A percentile compares a stretch with the other conserved stretches of the same genome.
These are phyloP conservation scores for Colletotrichum sp. DNA, from an alignment of 2,329 filamentous ascomycete species.

Conservation along the genomic window DNA sequence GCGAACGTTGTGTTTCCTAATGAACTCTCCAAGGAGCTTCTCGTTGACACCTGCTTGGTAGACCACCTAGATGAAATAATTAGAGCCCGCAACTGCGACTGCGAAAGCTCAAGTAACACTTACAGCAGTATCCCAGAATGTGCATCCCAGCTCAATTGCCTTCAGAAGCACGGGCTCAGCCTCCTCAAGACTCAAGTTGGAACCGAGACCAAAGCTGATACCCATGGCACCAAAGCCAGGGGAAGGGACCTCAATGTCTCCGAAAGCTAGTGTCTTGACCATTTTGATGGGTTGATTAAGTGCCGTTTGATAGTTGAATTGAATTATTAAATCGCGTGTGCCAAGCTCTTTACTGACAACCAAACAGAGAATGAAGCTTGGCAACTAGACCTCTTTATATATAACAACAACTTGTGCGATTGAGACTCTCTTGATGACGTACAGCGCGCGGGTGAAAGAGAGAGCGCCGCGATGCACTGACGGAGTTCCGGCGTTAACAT, in stretches of 20 bases:
- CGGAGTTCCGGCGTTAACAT: neutral
- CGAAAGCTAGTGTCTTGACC: conserved; percentile 46
- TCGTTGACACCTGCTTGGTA: conserved; percentile 53
- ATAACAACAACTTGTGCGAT: neutral
- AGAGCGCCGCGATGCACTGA: neutral
- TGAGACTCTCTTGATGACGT: neutral
- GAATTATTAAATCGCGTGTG: neutral
- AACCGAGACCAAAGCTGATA: conserved; percentile 46
- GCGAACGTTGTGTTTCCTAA: conserved; percentile 53
- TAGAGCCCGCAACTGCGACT: neutral
- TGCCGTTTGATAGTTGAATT: neutral
- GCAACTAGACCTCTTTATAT: neutral
- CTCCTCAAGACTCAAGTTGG: conserved; percentile 44
- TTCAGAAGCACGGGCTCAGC: conserved; percentile 54
- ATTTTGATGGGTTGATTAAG: conserved; percentile 22
- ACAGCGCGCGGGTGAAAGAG: neutral
- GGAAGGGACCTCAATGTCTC: conserved; percentile 38
- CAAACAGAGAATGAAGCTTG: neutral
- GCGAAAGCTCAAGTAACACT: conserved; percentile 20
- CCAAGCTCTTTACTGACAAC: neutral
- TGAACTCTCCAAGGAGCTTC: conserved; percentile 54
- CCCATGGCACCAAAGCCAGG: conserved; percentile 58
- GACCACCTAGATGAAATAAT: conserved; percentile 37
- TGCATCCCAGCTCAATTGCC: conserved; percentile 50
- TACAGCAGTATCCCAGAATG: conserved; percentile 51